Base-by-base conservation (phyloP, 352 stramenopile genomes). In the Phytopythium boreale region DNA sequence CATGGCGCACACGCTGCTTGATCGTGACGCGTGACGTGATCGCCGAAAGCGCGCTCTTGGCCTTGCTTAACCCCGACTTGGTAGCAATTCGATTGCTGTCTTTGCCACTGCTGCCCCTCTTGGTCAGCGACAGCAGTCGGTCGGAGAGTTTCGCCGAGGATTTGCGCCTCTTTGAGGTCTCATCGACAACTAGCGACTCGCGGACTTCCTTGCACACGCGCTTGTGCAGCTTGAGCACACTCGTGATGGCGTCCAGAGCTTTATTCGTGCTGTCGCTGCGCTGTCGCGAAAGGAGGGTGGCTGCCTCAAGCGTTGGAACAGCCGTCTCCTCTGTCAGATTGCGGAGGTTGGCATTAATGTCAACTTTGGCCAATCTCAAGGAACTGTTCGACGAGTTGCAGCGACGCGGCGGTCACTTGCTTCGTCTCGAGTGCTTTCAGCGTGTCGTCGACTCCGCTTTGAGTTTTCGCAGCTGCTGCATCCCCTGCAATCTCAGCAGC, bases 181-280 rank as follows among this genome's bases (percentile, higher is more conserved):
- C 56, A 10, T 31, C n/a, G 1, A 14, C 56, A 11, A 61, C 8
- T 7, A 64, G 29, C 14, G 50, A 47, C 41, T 36, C 67, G n/a
- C 66, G 71, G 7, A 80, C 69, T 24, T 82, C 74, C 0, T 67
- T 58, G 52, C 77, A 76, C 11, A 85, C 60, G 12, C 69, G 67
- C 11, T 70, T 76, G 66, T 88, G 76, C 0, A 78, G 43, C 60
- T 79, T 79, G 10, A 80, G 68, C 31, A 82, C 62, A 0, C 46
- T 61, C 44, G 70, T 77, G 34, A 85, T 62, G 0, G 50, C 53
- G 34, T 82, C 79, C 12, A 84, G 29, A 0, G 66, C 44, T 19
- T 75, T 74, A 24, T 67, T 70, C n/a, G 56, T 67, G 53, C 47
- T 65, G 27, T 85, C 77, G 34, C 71, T 75, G 9, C 74, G 70